These are phyloP conservation scores for Salix exigua DNA, from an alignment of 345 rosid species.

Conservation along the genomic window DNA sequence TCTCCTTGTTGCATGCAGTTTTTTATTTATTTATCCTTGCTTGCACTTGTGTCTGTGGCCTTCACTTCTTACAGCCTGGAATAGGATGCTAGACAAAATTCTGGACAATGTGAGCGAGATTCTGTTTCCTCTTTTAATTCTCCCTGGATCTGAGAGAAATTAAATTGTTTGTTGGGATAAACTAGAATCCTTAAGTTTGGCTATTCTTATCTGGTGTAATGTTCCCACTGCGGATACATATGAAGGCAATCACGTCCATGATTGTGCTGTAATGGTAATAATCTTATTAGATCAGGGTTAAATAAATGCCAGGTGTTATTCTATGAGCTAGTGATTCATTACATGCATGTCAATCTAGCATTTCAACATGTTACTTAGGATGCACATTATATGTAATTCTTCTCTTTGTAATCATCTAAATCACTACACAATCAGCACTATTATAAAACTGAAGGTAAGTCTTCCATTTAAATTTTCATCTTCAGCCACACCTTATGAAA, in stretches of 20 bases:
- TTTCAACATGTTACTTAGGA: not conserved
- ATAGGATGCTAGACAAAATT: not conserved
- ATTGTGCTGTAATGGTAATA: not conserved
- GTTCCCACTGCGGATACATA: not conserved
- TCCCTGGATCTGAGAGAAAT: not conserved
- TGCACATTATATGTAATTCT: not conserved
- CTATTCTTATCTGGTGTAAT: not conserved
- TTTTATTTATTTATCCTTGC: not conserved
- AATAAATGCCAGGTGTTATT: not conserved
- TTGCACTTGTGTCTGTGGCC: not conserved
- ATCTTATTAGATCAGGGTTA: not conserved
- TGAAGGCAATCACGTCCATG: not conserved
- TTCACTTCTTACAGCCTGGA: not conserved
- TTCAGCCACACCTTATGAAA: not conserved
- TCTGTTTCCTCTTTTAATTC: not conserved
- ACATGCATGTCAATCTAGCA: not conserved
- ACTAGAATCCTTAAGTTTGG: not conserved
- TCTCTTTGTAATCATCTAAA: not conserved
- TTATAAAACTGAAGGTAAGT: not conserved
- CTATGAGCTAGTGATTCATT: not conserved
- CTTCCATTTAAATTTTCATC: not conserved
- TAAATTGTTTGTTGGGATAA: not conserved
- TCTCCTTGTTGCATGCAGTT: not conserved
- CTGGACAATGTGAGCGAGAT: not conserved
- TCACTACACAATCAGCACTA: not conserved